Base-by-base conservation (phyloP, 441 rosid species). In the Eutrema salsugineum region DNA sequence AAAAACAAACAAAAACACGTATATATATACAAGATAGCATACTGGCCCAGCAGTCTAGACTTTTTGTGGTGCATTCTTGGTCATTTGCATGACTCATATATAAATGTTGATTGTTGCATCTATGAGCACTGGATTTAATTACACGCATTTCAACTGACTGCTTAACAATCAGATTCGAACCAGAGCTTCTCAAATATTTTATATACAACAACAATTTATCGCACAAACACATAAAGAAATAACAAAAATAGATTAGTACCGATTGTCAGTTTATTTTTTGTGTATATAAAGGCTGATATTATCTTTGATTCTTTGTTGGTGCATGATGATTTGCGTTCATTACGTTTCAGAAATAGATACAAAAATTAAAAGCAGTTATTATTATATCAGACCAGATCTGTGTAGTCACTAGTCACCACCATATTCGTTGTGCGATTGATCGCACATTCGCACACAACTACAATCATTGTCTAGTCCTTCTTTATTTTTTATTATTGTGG, bases 321-420 rank as follows among this genome's bases (percentile, higher is more conserved):
- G 43, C 36, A 39, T 58, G 46, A 57, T 66, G 77, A 66, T 66
- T 40, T 66, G 47, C 46, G 38, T 66, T 49, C 62, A 42, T 66
- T 60, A 67, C 73, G 27, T 66, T 60, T 51, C 11, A 2, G 15
- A 58, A 43, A 27, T 5, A 42, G 30, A 42, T 27, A 16, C 11
- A 48, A 19, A 51, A 14, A 5, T 32, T 20, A 15, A 11, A 42
- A 55, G 27, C 28, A 42, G 7, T 42, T 53, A 57, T 42, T 53
- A 57, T 22, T 62, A 38, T 14, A 39, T 20, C 60, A 48, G 39
- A 47, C 68, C 63, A 42, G 5, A 67, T 59, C 36, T 43, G 78
- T 40, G 62, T 49, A 49, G 62, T 73, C 78, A 66, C 72, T 35
- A 51, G 53, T 20, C 35, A 48, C 62, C 44, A 56, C 28, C 15